Evolutionary conservation across 192 early-diverging fungal species (phyloP), one percentile per base, ranked within the genome.

Genomic region (Entomortierella parvispora): DNA sequence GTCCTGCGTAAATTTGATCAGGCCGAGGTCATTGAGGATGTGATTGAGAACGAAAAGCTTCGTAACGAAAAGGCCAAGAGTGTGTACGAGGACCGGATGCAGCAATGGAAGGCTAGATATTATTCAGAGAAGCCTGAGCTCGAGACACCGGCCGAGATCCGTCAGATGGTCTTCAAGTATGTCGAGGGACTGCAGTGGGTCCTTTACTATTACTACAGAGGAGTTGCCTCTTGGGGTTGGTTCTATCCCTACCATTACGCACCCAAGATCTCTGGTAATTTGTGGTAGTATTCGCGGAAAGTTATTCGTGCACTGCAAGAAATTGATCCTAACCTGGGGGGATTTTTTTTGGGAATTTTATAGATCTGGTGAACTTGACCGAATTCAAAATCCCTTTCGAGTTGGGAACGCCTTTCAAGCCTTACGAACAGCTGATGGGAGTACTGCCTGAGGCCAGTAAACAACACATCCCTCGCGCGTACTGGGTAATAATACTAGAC

Each of bases 371-470:
- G 8, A 69, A 83, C 32, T 68, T 93, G 52, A 65, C 69, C 0
- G 75, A 81, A 18, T 91, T 90, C 80, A 66, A 81, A 51, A 69
- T 94, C n/a, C 78, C 86, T 42, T 99, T 99, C 59, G 88, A 91
- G 33, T 84, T 91, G 20, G 95, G 95, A 32, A 68, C 63, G 25
- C 98, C 98, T 0, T 99, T 98, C 85, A 92, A 89, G 45, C 97
- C 98, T 4, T 96, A 94, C 71, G 97, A 99, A 80, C 98, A 99
- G 81, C 87, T 99, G 25, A 98, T 99, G 98, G 95, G 96, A 64
- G 98, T 99, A 18, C 82, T 99, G 58, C 98, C 98, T 10, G 92
- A 92, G 26, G 86, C 87, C 29, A 93, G 91, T 81, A 88, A 90
- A 81, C 83, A 87, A 71, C 89, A 97, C 51, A 90, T 99, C 40